A percentile compares a stretch with the other conserved stretches of the same genome.
Evolutionary conservation across 805 yeast species (phyloP).

Genomic region (Ogataea thermomethanolica): DNA sequence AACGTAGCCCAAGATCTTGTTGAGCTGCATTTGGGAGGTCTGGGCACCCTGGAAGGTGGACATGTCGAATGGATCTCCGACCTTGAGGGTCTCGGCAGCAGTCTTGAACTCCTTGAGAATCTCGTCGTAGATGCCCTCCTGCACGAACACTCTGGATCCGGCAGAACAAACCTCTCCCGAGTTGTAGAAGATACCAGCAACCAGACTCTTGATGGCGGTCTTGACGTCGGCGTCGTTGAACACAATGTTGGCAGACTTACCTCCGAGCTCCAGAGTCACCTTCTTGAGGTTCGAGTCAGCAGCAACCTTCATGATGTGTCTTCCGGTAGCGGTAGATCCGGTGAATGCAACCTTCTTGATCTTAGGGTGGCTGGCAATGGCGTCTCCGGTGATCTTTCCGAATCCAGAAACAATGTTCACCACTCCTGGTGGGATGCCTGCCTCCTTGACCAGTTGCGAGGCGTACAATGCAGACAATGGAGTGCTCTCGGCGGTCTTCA

Average conservation of each 20-base stretch:
- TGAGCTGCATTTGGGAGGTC: constrained; percentile 64
- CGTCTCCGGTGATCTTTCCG: constrained; percentile 70
- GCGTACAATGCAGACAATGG: constrained; percentile 69
- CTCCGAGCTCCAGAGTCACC: constrained; percentile 79
- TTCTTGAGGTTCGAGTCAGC: constrained; percentile 72
- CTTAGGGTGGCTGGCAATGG: constrained; percentile 63
- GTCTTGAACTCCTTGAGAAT: constrained; percentile 54
- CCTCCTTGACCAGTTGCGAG: constrained; percentile 58
- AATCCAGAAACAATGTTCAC: constrained; percentile 72
- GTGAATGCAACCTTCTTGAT: constrained; percentile 78
- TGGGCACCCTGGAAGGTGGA: constrained; percentile 74
- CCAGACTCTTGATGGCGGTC: constrained; percentile 46
- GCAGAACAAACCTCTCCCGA: constrained; percentile 84
- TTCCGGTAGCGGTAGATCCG: constrained; percentile 77
- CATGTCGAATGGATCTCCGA: constrained; percentile 74
- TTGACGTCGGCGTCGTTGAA: constrained; percentile 65
- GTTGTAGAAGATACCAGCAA: constrained; percentile 70
- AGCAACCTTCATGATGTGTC: constrained; percentile 63
- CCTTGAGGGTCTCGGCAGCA: constrained; percentile 57
- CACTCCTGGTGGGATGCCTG: constrained; percentile 74
- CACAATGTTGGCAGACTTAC: constrained; percentile 76
- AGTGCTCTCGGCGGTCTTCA: constrained; percentile 76
- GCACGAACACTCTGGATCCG: constrained; percentile 75
- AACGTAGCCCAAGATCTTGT: constrained; percentile 65
- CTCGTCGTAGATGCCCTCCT: constrained; percentile 66